Evolutionary conservation across 2,329 filamentous ascomycete genomes (phyloP).

Genomic region (Fusarium sp.): DNA sequence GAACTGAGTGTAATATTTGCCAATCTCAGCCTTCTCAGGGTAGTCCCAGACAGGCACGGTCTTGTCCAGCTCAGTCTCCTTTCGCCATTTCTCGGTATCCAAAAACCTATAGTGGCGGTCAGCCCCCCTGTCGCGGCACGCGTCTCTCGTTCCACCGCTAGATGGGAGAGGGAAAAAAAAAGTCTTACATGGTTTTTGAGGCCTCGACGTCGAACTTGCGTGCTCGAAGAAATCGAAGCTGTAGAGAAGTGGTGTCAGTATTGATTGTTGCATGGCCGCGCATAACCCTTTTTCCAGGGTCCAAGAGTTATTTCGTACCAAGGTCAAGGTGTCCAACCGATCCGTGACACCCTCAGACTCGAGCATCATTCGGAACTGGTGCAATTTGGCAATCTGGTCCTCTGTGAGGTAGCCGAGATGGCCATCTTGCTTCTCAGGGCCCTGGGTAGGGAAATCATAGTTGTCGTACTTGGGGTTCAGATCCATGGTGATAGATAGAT

Average conservation of each 20-base stretch:
- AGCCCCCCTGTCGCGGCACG: conserved; percentile 34
- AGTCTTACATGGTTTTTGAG: conserved; percentile 81
- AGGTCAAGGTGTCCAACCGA: conserved; percentile 88
- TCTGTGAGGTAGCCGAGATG: conserved; percentile 88
- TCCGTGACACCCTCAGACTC: conserved; percentile 85
- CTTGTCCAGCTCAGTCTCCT: conserved; percentile 84
- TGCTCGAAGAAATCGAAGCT: conserved; percentile 91
- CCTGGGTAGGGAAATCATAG: conserved; percentile 89
- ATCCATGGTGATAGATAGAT: conserved; percentile 56
- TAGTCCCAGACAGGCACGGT: conserved; percentile 85
- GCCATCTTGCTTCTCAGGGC: conserved; percentile 74
- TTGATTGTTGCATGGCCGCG: conserved; percentile 3
- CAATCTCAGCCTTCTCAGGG: conserved; percentile 82
- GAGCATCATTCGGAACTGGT: conserved; percentile 84
- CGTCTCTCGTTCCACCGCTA: conserved; percentile 33
- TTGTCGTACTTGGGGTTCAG: conserved; percentile 90
- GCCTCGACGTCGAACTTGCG: conserved; percentile 91
- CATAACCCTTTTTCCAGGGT: conserved; percentile 16
- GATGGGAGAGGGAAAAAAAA: neutral
- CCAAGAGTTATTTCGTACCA: conserved; percentile 66
- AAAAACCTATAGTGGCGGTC: conserved; percentile 73
- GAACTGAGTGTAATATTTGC: conserved; percentile 96
- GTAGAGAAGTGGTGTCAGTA: conserved; percentile 22
- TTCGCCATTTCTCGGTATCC: conserved; percentile 90
- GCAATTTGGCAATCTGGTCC: conserved; percentile 88